Evolutionary conservation across 768 basidiomycete species (phyloP).

Genomic region (Boletus reticulatus): DNA sequence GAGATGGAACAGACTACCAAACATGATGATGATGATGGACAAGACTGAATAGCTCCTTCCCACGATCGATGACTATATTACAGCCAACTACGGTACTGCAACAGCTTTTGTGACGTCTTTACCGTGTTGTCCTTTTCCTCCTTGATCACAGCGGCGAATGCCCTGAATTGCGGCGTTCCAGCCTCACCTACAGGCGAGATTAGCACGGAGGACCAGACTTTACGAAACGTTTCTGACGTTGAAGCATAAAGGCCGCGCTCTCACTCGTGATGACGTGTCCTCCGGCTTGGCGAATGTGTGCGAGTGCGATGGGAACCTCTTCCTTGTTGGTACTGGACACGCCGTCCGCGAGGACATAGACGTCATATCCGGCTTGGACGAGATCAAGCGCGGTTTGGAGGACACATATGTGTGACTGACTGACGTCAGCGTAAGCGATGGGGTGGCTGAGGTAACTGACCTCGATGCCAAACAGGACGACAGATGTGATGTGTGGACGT

Average conservation of each 20-base stretch:
- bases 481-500: slow-evolving; percentile 48
- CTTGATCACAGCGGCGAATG: slow-evolving; percentile 70
- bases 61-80: slow-evolving; percentile 13
- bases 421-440: slow-evolving; percentile 2
- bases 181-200: slow-evolving; percentile 51
- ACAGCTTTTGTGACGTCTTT: slow-evolving; percentile 32
- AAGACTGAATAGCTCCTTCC: slow-evolving; percentile 3
- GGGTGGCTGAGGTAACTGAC: slow-evolving; percentile 37
- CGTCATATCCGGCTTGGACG: slow-evolving; percentile 43
- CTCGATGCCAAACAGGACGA: slow-evolving; percentile 88
- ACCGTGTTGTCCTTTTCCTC: slow-evolving; percentile 69
- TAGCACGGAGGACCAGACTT: slow-evolving; percentile 12
- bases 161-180: slow-evolving; percentile 60
- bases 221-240: slow-evolving; percentile 41
- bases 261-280: slow-evolving; percentile 80
- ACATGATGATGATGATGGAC: slow-evolving; percentile 20
- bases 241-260: slow-evolving; percentile 73
- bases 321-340: slow-evolving; percentile 79
- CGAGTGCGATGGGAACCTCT: slow-evolving; percentile 76
- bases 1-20: slow-evolving; percentile 50
- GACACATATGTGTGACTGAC: slow-evolving; percentile 87
- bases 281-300: slow-evolving; percentile 67
- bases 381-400: slow-evolving; percentile 81
- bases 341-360: slow-evolving; percentile 80
- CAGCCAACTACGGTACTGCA: slow-evolving; percentile 27